A percentile compares a stretch with the other conserved stretches of the same genome.
phyloP scores from a whole-genome alignment of 768 basidiomycete genomes.

The Cystofilobasidium macerans region DNA sequence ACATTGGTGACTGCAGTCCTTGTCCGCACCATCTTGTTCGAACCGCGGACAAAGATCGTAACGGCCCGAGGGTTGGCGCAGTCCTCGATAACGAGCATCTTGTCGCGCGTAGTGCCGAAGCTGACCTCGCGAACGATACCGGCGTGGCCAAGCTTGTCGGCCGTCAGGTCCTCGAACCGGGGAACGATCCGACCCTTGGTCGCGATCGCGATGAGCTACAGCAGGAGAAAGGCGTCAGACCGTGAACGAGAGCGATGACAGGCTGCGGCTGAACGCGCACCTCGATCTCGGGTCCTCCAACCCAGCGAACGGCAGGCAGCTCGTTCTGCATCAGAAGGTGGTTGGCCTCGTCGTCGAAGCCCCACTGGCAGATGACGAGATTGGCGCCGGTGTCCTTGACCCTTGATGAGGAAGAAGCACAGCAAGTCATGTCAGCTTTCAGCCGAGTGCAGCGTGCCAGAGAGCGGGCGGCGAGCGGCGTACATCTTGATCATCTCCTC shows the following conservation, averaged over 20 bases:
- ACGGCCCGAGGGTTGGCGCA: conserved; percentile 94
- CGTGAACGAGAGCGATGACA: not conserved
- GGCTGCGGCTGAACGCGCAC: conserved; percentile 42
- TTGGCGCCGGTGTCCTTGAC: conserved; percentile 83
- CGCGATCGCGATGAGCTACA: conserved; percentile 89
- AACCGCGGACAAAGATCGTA: conserved; percentile 91
- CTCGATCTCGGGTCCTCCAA: conserved; percentile 98
- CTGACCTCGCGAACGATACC: conserved; percentile 87
- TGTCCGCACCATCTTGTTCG: conserved; percentile 88
- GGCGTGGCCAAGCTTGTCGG: conserved; percentile 82
- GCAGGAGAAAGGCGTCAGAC: not conserved
- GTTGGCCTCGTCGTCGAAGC: conserved; percentile 98
- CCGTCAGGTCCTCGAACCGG: conserved; percentile 86
- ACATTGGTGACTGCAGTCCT: no score
- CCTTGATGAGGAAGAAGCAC: not conserved
- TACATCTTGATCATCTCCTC: conserved; percentile 78
- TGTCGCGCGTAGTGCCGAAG: conserved; percentile 96
- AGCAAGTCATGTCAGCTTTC: not conserved
- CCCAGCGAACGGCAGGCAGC: conserved; percentile 94
- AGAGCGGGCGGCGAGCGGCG: conserved; percentile 11
- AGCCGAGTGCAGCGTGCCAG: not conserved
- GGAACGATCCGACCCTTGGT: conserved; percentile 97
- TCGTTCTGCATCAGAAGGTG: conserved; percentile 96
- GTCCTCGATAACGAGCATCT: conserved; percentile 99
- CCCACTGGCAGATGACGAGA: conserved; percentile 99